Base-by-base conservation (phyloP, 2,329 filamentous ascomycete species). In the Blastomyces silverae region DNA sequence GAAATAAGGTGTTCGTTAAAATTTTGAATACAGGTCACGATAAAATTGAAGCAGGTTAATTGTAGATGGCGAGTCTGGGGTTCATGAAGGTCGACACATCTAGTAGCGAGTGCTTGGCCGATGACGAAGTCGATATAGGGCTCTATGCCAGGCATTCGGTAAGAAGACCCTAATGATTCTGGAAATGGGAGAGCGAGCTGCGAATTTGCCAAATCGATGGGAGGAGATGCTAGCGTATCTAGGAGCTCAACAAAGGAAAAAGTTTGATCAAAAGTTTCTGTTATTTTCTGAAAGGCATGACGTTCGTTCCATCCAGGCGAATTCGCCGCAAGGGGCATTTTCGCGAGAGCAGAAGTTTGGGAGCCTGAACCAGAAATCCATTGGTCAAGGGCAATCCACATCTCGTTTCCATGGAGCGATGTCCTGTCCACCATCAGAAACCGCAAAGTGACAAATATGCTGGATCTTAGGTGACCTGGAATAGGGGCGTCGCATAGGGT, bases 1-100 rank as follows among this genome's bases (percentile, higher is more conserved):
- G 93, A 83, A 52, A 97, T 89, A 13, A 97, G 83, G 70, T 97
- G 89, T 74, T 99, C 94, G 75, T 99, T 97, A 80, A 99, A 99
- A 0, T 87, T 92, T 10, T 84, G 83, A 28, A 99, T 79, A 72
- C 91, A 94, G 2, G 86, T 85, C 25, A 88, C 80, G 57, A 92
- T 89, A 73, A 99, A 96, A 48, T 91, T 87, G 31, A 99, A 82
- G 74, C 92, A 96, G 66, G 87, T 89, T 69, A 89, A 87, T 60
- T 89, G 87, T 63, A 97, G 79, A 10, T 93, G 82, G 56, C 88
- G 85, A 34, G 87, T 83, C 73, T 95, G 91, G 52, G 85, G 79
- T 60, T 85, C 79, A 67, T 90, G 89, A 7, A 89, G 77, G 64
- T 91, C 88, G 46, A 83, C 83, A 13, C 85, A 80, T 67, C 86